These are phyloP conservation scores for Penicillium sp. DNA, from an alignment of 2,329 filamentous ascomycete genomes.

Conservation along the genomic window DNA sequence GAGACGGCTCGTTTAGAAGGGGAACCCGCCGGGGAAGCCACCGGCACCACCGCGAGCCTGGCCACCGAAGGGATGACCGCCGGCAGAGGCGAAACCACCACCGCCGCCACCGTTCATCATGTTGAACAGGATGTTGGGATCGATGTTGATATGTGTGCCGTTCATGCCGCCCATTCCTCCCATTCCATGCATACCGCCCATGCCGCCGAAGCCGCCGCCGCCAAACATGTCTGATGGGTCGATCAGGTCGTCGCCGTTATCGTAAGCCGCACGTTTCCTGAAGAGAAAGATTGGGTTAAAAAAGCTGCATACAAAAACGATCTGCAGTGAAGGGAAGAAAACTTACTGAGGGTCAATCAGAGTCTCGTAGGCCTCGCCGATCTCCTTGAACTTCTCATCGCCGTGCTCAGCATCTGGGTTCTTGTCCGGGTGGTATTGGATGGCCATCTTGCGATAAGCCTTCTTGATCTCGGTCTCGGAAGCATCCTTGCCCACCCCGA, in stretches of 20 bases:
- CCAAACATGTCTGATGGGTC: slow-evolving; percentile 86
- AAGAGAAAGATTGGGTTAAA: slow-evolving; percentile 4
- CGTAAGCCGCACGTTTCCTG: slow-evolving; percentile 85
- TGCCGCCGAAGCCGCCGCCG: slow-evolving; percentile 54
- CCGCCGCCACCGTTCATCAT: slow-evolving; percentile 72
- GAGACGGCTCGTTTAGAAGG: slow-evolving; percentile 49
- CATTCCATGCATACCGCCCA: slow-evolving; percentile 59
- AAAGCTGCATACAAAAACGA: background rate
- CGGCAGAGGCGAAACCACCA: slow-evolving; percentile 52
- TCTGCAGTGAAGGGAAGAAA: background rate
- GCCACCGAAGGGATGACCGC: slow-evolving; percentile 46
- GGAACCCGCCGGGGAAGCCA: slow-evolving; percentile 58
- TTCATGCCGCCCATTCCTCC: slow-evolving; percentile 54
- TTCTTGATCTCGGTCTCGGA: slow-evolving; percentile 87
- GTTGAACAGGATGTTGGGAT: slow-evolving; percentile 77
- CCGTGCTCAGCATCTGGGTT: slow-evolving; percentile 77
- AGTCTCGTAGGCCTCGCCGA: slow-evolving; percentile 94
- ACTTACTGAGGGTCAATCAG: slow-evolving; percentile 89
- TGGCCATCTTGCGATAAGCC: slow-evolving; percentile 92
- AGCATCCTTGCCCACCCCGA: slow-evolving; percentile 83
- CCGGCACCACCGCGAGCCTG: slow-evolving; percentile 47
- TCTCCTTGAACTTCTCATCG: slow-evolving; percentile 95
- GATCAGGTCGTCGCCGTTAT: slow-evolving; percentile 87
- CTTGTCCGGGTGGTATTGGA: slow-evolving; percentile 96
- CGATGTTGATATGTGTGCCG: slow-evolving; percentile 58